Conservation (phyloP, 2,329 filamentous ascomycete genomes). For the Chaetomiaceae sp. region DNA sequence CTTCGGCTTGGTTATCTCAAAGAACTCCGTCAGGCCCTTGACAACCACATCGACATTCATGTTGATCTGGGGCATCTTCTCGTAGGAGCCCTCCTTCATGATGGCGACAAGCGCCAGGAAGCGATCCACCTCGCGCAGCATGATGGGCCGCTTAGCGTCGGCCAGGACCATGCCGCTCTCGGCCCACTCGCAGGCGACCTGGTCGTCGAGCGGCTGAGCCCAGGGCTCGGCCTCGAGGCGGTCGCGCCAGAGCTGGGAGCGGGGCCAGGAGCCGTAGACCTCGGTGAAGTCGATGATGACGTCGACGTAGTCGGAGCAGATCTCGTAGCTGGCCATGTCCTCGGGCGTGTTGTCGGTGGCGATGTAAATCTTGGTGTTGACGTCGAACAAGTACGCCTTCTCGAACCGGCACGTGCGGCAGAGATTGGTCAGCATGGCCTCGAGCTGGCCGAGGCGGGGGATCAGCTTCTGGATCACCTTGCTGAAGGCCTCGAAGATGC, state of each 20-base stretch:
- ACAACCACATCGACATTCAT: constrained; percentile 83
- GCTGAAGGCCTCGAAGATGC: constrained; percentile 92
- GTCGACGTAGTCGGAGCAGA: constrained; percentile 97
- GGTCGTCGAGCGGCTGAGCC: constrained; percentile 57
- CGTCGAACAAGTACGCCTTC: constrained; percentile 97
- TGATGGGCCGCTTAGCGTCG: constrained; percentile 57
- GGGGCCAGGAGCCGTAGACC: constrained; percentile 75
- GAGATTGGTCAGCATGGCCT: constrained; percentile 88
- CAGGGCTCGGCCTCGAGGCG: constrained; percentile 54
- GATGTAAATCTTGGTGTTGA: constrained; percentile 97
- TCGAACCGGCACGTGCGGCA: constrained; percentile 93
- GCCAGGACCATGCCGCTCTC: constrained; percentile 64
- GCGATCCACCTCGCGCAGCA: constrained; percentile 63
- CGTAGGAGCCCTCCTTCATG: constrained; percentile 78
- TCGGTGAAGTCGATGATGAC: constrained; percentile 96
- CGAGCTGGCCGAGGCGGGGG: constrained; percentile 83
- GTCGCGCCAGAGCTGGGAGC: constrained; percentile 48
- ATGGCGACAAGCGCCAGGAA: constrained; percentile 79
- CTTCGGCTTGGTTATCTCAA: constrained; percentile 60
- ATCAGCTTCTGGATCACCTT: constrained; percentile 98
- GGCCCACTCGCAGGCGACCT: constrained; percentile 58
- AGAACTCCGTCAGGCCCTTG: constrained; percentile 71
- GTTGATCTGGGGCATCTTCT: constrained; percentile 77
- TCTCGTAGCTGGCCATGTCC: constrained; percentile 94
- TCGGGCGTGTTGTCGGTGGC: constrained; percentile 90